Evolutionary conservation across 331 rosid species (phyloP), one percentile per base, ranked within the genome.

Genomic region (Rhamnella rubrinervis): DNA sequence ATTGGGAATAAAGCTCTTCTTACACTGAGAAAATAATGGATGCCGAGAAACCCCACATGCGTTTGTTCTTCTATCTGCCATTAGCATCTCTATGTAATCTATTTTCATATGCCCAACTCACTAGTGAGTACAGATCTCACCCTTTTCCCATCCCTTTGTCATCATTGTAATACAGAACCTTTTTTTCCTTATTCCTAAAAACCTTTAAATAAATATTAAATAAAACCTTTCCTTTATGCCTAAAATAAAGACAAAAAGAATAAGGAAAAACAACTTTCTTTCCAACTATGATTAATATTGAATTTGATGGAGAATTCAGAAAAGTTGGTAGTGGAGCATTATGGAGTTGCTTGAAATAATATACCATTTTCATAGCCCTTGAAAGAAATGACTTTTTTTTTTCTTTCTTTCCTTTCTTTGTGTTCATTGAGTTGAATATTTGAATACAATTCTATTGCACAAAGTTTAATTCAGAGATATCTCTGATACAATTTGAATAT

Each of bases 11-110:
- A 50, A 65, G 39, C 59, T 63, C 63, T 21, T 63, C n/a, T 19
- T 12, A 26, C 28, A 4, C 4, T 31, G 35, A 31, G 35, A 31
- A 11, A 71, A 66, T 69, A 63, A 58, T 26, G 66, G 75, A 73
- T 73, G 44, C 67, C 67, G 13, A 72, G 65, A 68, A 67, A 72
- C 64, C 77, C 84, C 87, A 87, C 68, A 75, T 80, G 85, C 55
- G 72, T 76, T 71, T 66, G 68, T 51, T 28, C 50, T 70, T 72
- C 59, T 70, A 52, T 25, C 72, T 71, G 19, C 60, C 78, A 44
- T 79, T 70, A 62, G 20, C 83, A 70, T 75, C 61, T 58, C 61
- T 53, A 12, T 71, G 11, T 62, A 35, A 31, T 59, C 18, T 18
- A 26, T n/a, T 55, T 56, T 77, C 58, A 59, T 53, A 57, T 71